phyloP scores from a whole-genome alignment of 768 basidiomycete genomes.

The Tylopilus sp. region DNA sequence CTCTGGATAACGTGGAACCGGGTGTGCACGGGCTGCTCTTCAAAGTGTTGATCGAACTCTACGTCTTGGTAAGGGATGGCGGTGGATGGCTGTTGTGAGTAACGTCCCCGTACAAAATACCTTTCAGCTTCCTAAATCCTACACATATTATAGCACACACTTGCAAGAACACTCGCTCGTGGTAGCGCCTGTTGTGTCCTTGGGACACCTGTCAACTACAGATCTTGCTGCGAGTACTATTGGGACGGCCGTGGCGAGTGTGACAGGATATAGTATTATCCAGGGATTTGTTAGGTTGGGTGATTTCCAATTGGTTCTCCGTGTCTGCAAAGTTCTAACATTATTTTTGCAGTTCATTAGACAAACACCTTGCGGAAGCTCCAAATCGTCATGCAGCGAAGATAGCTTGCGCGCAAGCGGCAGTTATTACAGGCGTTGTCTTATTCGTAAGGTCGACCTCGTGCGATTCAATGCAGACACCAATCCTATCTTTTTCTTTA shows the following conservation, averaged over 20 bases:
- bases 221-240: constrained; percentile 51
- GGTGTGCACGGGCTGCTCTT: constrained; percentile 5
- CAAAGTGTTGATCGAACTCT: constrained; percentile 16
- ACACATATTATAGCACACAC: constrained; percentile 9
- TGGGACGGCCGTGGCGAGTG: constrained; percentile 37
- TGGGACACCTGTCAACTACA: constrained; percentile 52
- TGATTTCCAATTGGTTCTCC: not conserved
- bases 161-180: constrained; percentile 25
- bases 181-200: constrained; percentile 33
- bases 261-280: constrained; percentile 43
- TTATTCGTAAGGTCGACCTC: constrained; percentile 16
- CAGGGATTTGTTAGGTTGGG: constrained; percentile 38
- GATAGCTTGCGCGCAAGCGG: constrained; percentile 17
- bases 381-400: constrained; percentile 15
- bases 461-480: not conserved
- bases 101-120: not conserved
- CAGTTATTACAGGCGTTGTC: constrained; percentile 22
- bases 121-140: constrained; percentile 2
- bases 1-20: constrained; percentile 15
- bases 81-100: constrained; percentile 23
- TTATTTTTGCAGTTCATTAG: constrained; percentile 15
- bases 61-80: constrained; percentile 22
- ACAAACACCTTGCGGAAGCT: constrained; percentile 13
- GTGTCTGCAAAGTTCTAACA: constrained; percentile 10
- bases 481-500: not conserved